Evolutionary conservation across 768 basidiomycete species (phyloP).

Genomic region (Russula griseocarnosa): DNA sequence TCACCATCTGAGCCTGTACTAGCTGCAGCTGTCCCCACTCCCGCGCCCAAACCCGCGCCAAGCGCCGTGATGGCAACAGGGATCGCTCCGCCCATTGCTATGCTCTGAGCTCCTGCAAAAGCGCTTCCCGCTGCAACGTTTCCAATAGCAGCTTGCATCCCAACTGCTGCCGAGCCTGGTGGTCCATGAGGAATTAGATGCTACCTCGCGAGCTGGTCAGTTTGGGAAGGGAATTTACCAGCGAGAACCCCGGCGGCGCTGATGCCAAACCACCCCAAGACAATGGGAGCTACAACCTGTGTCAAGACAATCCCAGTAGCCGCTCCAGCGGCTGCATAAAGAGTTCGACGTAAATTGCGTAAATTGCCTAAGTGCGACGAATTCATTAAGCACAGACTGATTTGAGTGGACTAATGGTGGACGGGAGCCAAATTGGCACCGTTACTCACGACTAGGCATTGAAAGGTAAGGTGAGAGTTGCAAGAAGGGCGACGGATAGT

Average conservation of each 20-base stretch:
- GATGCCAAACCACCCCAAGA: conserved; percentile 1
- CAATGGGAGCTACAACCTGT: neutral
- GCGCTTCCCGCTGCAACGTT: conserved; percentile 16
- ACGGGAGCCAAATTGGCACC: neutral
- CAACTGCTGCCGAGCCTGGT: conserved; percentile 4
- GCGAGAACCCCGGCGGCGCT: conserved; percentile 13
- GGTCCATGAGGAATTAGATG: neutral
- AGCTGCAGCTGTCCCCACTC: neutral
- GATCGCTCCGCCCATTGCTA: conserved; percentile 14
- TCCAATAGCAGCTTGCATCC: conserved; percentile 13
- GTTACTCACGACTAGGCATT: neutral
- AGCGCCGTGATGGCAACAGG: neutral
- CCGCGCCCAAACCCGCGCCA: neutral
- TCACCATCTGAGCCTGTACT: neutral
- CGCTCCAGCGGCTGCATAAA: neutral
- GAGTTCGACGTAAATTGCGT: neutral
- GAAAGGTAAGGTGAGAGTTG: neutral
- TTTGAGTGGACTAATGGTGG: neutral
- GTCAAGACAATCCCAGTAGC: neutral
- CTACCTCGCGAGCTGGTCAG: neutral
- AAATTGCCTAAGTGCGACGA: neutral
- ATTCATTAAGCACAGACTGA: neutral
- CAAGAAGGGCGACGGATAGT: neutral
- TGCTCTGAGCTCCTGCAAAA: conserved; percentile 11
- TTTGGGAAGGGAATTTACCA: neutral